Conservation (phyloP, 2,329 filamentous ascomycete species). For the Escovopsis sp. region DNA sequence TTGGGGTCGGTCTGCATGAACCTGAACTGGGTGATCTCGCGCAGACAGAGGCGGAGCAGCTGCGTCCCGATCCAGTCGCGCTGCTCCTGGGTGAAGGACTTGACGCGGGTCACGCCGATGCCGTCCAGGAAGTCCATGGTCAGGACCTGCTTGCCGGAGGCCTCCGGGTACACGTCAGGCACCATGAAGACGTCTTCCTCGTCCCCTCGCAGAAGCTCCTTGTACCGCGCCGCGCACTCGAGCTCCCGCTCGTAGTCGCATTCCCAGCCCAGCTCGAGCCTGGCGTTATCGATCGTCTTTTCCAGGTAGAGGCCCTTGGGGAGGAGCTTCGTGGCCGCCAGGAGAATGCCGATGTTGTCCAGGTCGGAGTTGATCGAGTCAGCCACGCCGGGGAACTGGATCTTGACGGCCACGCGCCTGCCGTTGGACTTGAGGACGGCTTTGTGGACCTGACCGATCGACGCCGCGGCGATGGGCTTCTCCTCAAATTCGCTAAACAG, state of each 20-base stretch:
- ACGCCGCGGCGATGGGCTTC: slow-evolving; percentile 83
- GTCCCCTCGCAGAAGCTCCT: slow-evolving; percentile 43
- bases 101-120: slow-evolving; percentile 67
- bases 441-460: slow-evolving; percentile 90
- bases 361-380: slow-evolving; percentile 94
- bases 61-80: slow-evolving; percentile 94
- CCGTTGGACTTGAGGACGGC: slow-evolving; percentile 64
- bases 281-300: slow-evolving; percentile 92
- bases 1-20: slow-evolving; percentile 99
- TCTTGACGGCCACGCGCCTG: slow-evolving; percentile 76
- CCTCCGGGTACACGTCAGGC: slow-evolving; percentile 62
- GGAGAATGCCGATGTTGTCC: slow-evolving; percentile 78
- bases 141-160: slow-evolving; percentile 71
- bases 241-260: slow-evolving; percentile 91
- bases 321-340: slow-evolving; percentile 78
- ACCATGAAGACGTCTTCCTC: slow-evolving; percentile 65
- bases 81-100: slow-evolving; percentile 63
- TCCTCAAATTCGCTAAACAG: slow-evolving; percentile 79
- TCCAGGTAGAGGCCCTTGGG: slow-evolving; percentile 88
- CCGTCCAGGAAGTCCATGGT: slow-evolving; percentile 91
- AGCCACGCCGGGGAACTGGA: slow-evolving; percentile 93
- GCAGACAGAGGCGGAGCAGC: slow-evolving; percentile 77
- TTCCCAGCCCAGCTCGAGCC: slow-evolving; percentile 87
- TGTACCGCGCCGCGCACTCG: slow-evolving; percentile 62
- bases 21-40: slow-evolving; percentile 84